Base-by-base conservation (phyloP, 2,329 filamentous ascomycete genomes). In the Aspergillus sp. region DNA sequence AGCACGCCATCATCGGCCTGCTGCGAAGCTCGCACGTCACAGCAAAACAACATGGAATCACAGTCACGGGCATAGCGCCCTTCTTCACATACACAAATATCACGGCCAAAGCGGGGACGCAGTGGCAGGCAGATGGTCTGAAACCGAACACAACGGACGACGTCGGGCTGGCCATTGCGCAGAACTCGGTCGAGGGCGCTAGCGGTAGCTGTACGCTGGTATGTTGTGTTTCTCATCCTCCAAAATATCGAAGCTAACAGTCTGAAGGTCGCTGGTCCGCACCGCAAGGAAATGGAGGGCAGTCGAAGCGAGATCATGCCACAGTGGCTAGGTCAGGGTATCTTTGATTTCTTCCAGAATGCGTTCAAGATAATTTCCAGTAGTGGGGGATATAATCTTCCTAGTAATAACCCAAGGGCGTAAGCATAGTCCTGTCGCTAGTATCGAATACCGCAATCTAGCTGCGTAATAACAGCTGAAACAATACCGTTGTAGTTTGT, bases 51-150 rank as follows among this genome's bases (percentile, higher is more conserved):
- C 68, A 74, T 23, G 65, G 68, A 14, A 71, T 81, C 4, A 66
- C 77, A 12, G 70, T 76, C 17, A 81, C 81, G 61, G 77, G 75
- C 4, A 69, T 82, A n/a, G 79, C 77, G 8, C 79, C 80, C 1
- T 82, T 79, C 66, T 73, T 79, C 11, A 81, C 79, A 0, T 75
- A 77, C 3, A 81, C 79, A 14, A 71, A 76, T 44, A 75, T 81
- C 17, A 76, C 79, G 0, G 68, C 68, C 14, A 70, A 74, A 2
- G 76, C 79, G 54, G 67, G 70, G 2, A 63, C 71, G 8, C 57
- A 63, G 23, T 81, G 77, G 77, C 64, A 66, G 21, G 66, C 70
- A 19, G 66, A 69, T 19, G 74, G 74, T 0, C 65, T 81, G 47
- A 75, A 76, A 1, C 66, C 75, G 37, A 81, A 81, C 58, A 73